Evolutionary conservation across 2,329 filamentous ascomycete genomes (phyloP).

Genomic region (Paraconiothyrium sp.): DNA sequence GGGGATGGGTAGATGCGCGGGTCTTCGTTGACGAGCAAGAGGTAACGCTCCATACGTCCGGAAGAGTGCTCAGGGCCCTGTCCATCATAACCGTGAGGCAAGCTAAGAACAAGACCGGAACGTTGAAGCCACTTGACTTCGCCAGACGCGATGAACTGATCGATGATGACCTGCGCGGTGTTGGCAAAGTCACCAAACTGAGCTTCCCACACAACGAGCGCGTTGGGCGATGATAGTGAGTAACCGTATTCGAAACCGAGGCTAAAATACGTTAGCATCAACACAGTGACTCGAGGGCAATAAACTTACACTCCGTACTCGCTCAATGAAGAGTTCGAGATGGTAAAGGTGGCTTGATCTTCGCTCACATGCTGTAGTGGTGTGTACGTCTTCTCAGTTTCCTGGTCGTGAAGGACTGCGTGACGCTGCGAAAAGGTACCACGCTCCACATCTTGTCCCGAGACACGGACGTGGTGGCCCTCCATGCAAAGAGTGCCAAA

Average conservation of each 20-base stretch:
- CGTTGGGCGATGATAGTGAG: constrained; percentile 94
- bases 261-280: constrained; percentile 53
- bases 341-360: constrained; percentile 94
- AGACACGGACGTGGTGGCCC: constrained; percentile 96
- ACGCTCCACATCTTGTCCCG: constrained; percentile 98
- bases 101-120: constrained; percentile 93
- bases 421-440: constrained; percentile 99
- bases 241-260: constrained; percentile 99
- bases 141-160: constrained; percentile 97
- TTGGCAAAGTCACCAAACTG: constrained; percentile 99
- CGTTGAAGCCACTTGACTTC: constrained; percentile 99
- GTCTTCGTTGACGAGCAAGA: constrained; percentile 97
- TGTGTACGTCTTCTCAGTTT: constrained; percentile 90
- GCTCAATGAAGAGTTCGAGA: constrained; percentile 91
- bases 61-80: constrained; percentile 99
- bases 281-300: not conserved
- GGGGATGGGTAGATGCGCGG: constrained; percentile 87
- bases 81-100: constrained; percentile 97
- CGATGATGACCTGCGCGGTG: constrained; percentile 98
- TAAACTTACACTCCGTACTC: constrained; percentile 70
- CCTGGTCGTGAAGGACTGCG: constrained; percentile 96
- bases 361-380: constrained; percentile 88
- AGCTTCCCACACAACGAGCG: constrained; percentile 98
- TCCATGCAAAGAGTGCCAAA: constrained; percentile 92
- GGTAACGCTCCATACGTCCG: constrained; percentile 93